A percentile compares a stretch with the other conserved stretches of the same genome.
These are phyloP conservation scores for Pleurotus djamor DNA, from an alignment of 768 basidiomycete genomes.

Conservation along the genomic window DNA sequence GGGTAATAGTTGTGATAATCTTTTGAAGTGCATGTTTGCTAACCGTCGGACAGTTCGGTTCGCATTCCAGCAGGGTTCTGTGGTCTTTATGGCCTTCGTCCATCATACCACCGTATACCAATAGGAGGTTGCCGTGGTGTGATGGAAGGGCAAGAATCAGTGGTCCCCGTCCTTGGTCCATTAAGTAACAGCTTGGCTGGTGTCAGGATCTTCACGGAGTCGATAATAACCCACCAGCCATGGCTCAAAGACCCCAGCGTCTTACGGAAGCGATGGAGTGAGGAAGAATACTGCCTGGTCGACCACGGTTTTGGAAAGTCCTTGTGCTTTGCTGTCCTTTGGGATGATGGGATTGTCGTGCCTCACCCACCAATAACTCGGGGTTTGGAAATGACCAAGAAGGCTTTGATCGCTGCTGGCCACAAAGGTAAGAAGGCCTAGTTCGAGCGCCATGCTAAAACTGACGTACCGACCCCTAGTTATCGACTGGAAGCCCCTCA, in stretches of 20 bases:
- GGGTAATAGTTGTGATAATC: constrained; percentile 39
- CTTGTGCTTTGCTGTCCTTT: constrained; percentile 61
- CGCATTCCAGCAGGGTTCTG: constrained; percentile 71
- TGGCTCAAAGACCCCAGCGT: constrained; percentile 68
- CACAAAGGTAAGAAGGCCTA: constrained; percentile 16
- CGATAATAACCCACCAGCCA: constrained; percentile 55
- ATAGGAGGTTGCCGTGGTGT: constrained; percentile 66
- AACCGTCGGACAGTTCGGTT: constrained; percentile 48
- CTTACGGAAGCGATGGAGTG: constrained; percentile 57
- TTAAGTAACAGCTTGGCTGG: constrained; percentile 54
- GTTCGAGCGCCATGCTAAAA: no score
- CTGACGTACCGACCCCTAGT: constrained; percentile 34
- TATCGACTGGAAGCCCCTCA: constrained; percentile 59
- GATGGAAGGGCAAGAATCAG: constrained; percentile 67
- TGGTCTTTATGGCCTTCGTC: constrained; percentile 70
- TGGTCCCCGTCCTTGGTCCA: constrained; percentile 75
- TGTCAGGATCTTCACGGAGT: constrained; percentile 65
- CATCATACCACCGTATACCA: constrained; percentile 68
- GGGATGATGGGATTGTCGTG: constrained; percentile 56
- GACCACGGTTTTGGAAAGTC: constrained; percentile 53
- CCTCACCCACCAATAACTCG: constrained; percentile 70
- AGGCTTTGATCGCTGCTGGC: constrained; percentile 57
- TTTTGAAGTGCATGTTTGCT: no score
- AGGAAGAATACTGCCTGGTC: constrained; percentile 53
- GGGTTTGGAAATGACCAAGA: constrained; percentile 53